phyloP scores from a whole-genome alignment of 176 grass and related monocot genomes.

The Juncus effusus region DNA sequence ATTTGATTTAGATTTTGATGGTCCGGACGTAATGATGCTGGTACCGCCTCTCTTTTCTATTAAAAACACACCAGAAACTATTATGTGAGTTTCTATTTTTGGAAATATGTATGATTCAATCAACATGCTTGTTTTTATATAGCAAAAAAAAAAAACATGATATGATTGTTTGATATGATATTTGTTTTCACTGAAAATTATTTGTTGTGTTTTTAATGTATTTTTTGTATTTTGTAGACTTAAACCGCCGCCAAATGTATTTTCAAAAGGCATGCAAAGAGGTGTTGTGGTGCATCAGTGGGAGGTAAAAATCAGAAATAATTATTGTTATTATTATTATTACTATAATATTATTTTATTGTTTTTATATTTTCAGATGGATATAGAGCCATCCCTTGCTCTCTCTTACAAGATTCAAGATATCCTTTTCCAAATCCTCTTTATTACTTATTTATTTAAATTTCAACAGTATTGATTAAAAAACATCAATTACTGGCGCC shows the following conservation, averaged over 20 bases:
- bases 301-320: slow-evolving; percentile 50
- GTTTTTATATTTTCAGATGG: slow-evolving; percentile 51
- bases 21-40: slow-evolving; percentile 76
- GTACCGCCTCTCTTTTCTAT: slow-evolving; percentile 74
- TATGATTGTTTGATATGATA: too few species aligned
- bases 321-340: too few species aligned
- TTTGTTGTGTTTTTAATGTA: background rate
- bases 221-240: slow-evolving; percentile 50
- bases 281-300: slow-evolving; percentile 54
- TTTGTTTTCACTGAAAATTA: background rate
- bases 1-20: slow-evolving; percentile 42
- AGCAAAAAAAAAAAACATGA: too few species aligned
- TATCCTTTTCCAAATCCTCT: slow-evolving; percentile 53
- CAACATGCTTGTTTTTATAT: too few species aligned
- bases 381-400: slow-evolving; percentile 73
- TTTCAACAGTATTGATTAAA: too few species aligned
- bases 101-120: background rate
- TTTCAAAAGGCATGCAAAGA: slow-evolving; percentile 76
- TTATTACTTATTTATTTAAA: background rate
- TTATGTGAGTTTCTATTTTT: slow-evolving; percentile 55
- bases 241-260: slow-evolving; percentile 57
- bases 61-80: slow-evolving; percentile 76
- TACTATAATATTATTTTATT: slow-evolving; percentile 4
- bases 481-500: too few species aligned
- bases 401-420: slow-evolving; percentile 72